Base-by-base conservation (phyloP, 495 filamentous ascomycete genomes). In the Thermochaetoides thermophila region DNA sequence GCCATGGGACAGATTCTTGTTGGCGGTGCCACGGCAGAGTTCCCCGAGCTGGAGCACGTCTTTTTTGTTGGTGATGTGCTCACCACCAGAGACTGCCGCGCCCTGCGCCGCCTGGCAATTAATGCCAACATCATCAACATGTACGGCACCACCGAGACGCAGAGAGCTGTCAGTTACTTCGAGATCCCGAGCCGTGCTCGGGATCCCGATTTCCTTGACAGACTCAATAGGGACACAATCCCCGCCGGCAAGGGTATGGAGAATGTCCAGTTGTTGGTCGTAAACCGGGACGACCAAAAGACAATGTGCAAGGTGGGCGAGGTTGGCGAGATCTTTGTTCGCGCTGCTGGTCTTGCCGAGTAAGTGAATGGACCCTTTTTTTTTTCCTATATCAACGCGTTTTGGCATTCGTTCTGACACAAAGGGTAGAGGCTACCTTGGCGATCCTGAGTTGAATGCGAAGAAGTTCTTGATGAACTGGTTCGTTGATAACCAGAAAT, bases 1-100 rank as follows among this genome's bases (percentile, higher is more conserved):
- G 89, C 86, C 23, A 84, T 96, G 86, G 87, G 87, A 31, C 86
- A 96, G 48, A 89, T 97, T 32, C 63, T 97, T 1, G 79, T 92
- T 18, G 89, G 87, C 23, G 84, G 82, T 42, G 81, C 84, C 5
- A 76, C 67, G 6, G 70, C 75, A 0, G 61, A 81, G 42, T 92
- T 93, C 50, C 76, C 82, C 7, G 59, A 66, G 14, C 68, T 97
- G 7, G 71, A 83, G 46, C 69, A 76, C 39, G 81, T 80, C 27
- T 91, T 94, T 67, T 95, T 93, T 45, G 89, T 97, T 5, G 89
- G 89, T 19, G 89, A 97, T 48, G 68, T 95, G 10, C 42, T 97
- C 37, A 91, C 80, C 39, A 94, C 79, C 49, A 68, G 75, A 44
- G 86, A 95, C 43, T 94, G 84, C 56, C 66, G 71, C n/a, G 64